A percentile compares a stretch with the other conserved stretches of the same genome.
Conservation (phyloP, 1,139 yeast species). For the Wickerhamiella pararugosa region DNA sequence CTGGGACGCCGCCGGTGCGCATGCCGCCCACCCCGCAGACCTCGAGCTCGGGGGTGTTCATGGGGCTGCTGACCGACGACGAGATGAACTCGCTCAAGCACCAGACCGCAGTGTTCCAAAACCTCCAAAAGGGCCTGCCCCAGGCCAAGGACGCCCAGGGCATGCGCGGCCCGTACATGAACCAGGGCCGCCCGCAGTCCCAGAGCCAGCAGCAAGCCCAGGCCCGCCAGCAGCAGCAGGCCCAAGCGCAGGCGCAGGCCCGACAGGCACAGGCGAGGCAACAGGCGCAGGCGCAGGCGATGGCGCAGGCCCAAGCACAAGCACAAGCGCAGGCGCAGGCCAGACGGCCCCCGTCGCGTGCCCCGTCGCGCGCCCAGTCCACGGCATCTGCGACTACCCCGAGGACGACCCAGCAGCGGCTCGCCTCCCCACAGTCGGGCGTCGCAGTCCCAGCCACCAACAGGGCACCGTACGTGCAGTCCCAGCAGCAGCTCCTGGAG, state of each 20-base stretch:
- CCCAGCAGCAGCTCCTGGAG: background rate
- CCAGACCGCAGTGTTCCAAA: conserved; percentile 5
- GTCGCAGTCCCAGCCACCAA: conserved; percentile 4
- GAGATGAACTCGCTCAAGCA: conserved; percentile 3
- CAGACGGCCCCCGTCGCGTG: background rate
- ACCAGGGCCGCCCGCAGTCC: background rate
- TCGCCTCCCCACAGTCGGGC: background rate
- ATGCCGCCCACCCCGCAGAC: conserved; percentile 5
- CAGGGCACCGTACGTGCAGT: background rate
- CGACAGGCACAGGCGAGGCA: conserved; percentile 6
- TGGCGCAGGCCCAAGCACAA: conserved; percentile 3
- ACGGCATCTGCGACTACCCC: background rate
- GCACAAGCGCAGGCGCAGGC: conserved; percentile 4
- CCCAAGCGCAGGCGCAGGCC: conserved; percentile 8
- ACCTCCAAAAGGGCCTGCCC: conserved; percentile 1
- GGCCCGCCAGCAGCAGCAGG: conserved; percentile 10
- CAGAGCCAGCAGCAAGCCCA: conserved; percentile 4
- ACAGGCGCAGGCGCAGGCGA: conserved; percentile 1
- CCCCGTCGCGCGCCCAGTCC: background rate
- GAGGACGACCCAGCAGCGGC: background rate
- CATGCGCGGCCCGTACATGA: background rate
- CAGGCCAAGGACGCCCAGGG: background rate
- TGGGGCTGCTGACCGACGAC: conserved; percentile 6
- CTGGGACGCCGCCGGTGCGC: background rate
- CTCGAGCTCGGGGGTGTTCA: background rate